These are phyloP conservation scores for Leccinum subrobustum DNA, from an alignment of 1,284 basidiomycete species.

Conservation along the genomic window DNA sequence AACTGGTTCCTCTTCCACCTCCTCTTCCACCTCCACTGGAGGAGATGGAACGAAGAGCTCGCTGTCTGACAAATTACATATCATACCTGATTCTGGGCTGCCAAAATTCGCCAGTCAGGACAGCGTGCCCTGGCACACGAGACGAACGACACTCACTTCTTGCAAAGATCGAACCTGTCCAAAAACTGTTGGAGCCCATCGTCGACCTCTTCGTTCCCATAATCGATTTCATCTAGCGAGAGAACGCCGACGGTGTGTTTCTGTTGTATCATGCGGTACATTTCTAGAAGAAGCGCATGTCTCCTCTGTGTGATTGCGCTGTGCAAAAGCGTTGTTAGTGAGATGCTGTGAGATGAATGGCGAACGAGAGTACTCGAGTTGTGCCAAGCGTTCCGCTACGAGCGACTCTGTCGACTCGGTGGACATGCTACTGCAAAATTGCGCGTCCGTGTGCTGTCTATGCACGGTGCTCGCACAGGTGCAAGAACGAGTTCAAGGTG, in stretches of 20 bases:
- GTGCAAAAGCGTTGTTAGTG: conserved; percentile 26
- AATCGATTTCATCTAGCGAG: conserved; percentile 32
- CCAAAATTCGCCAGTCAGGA: conserved; percentile 7
- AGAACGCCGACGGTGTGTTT: conserved; percentile 45
- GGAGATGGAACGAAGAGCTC: conserved; percentile 28
- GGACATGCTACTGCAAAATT: conserved; percentile 22
- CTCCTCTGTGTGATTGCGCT: conserved; percentile 57
- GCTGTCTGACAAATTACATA: conserved; percentile 32
- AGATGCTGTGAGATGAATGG: background rate
- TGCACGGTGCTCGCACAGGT: background rate
- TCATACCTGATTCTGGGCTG: conserved; percentile 41
- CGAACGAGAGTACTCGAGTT: conserved; percentile 36
- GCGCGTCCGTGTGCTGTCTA: conserved; percentile 6
- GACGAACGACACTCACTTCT: conserved; percentile 32
- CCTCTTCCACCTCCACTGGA: conserved; percentile 12
- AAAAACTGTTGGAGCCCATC: conserved; percentile 50
- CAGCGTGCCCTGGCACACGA: conserved; percentile 3
- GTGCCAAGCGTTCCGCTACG: conserved; percentile 41
- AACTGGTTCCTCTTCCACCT: conserved; percentile 7
- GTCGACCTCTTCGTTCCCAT: conserved; percentile 33
- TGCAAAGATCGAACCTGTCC: conserved; percentile 51
- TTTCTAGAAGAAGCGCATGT: conserved; percentile 65
- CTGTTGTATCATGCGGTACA: conserved; percentile 60
- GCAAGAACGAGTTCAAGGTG: background rate
- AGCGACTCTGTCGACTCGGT: conserved; percentile 26